phyloP scores from a whole-genome alignment of 2,329 filamentous ascomycete genomes.

The Geosmithia putterillii region DNA sequence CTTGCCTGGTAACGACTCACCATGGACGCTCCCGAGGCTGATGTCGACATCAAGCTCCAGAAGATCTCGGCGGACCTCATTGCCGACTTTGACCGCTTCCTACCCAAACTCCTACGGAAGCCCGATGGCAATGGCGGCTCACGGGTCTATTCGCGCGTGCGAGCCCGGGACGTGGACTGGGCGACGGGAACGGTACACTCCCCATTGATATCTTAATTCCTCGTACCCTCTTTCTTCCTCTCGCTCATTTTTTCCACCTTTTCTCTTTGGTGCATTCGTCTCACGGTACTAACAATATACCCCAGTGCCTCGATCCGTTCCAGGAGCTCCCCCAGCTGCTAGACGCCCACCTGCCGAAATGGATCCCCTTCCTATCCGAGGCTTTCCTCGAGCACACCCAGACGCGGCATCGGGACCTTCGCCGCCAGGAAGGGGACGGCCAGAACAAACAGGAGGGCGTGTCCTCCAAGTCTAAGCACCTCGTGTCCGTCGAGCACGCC shows the following conservation, averaged over 20 bases:
- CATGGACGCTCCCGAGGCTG: conserved; percentile 52
- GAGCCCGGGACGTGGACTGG: conserved; percentile 33
- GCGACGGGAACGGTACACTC: conserved; percentile 31
- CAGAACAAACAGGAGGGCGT: not conserved
- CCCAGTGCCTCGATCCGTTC: conserved; percentile 64
- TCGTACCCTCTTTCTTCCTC: not conserved
- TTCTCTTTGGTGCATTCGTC: not conserved
- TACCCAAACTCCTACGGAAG: conserved; percentile 40
- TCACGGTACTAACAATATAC: too few species aligned
- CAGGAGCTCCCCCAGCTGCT: conserved; percentile 92
- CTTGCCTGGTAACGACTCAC: too few species aligned
- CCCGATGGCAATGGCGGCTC: conserved; percentile 28
- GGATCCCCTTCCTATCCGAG: conserved; percentile 63
- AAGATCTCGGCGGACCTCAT: conserved; percentile 47
- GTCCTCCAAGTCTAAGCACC: conserved; percentile 18
- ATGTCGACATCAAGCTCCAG: conserved; percentile 50
- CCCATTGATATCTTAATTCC: conserved; percentile 1
- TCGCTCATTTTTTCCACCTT: not conserved
- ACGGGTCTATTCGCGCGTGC: conserved; percentile 34
- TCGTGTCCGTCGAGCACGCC: conserved; percentile 51
- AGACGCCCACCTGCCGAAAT: conserved; percentile 66
- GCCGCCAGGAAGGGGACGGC: not conserved
- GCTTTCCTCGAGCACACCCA: conserved; percentile 61
- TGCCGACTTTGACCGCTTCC: conserved; percentile 40
- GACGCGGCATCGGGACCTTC: conserved; percentile 16